These are phyloP conservation scores for Colletotrichum cereale DNA, from an alignment of 2,329 filamentous ascomycete genomes.

Conservation along the genomic window DNA sequence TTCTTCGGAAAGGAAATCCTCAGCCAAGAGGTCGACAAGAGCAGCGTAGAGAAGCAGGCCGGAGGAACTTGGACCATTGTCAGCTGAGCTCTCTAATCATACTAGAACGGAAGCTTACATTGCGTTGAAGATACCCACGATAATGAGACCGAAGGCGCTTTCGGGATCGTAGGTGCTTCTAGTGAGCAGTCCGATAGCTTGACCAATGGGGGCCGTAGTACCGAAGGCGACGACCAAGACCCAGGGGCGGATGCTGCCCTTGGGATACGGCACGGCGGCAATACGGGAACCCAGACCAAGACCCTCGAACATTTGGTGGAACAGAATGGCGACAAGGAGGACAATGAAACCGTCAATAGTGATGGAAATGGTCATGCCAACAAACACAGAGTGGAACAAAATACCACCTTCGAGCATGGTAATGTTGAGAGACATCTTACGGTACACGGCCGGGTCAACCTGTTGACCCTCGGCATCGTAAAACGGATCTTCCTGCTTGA, in stretches of 20 bases:
- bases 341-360: constrained; percentile 76
- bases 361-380: constrained; percentile 79
- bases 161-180: constrained; percentile 71
- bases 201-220: constrained; percentile 82
- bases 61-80: constrained; percentile 59
- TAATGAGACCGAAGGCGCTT: constrained; percentile 72
- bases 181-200: constrained; percentile 74
- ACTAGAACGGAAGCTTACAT: constrained; percentile 58
- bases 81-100: neutral
- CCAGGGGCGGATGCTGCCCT: constrained; percentile 70
- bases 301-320: constrained; percentile 79
- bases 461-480: constrained; percentile 59
- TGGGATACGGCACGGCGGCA: constrained; percentile 72
- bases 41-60: constrained; percentile 73
- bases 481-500: constrained; percentile 49
- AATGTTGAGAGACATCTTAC: constrained; percentile 78
- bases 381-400: constrained; percentile 82
- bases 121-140: constrained; percentile 75
- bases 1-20: constrained; percentile 74
- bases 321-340: constrained; percentile 76
- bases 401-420: constrained; percentile 82
- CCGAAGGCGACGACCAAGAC: constrained; percentile 73
- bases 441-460: constrained; percentile 62
- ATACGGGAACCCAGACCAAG: constrained; percentile 79
- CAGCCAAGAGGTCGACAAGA: constrained; percentile 72